phyloP scores from a whole-genome alignment of 2,329 filamentous ascomycete species.

The Metarhizium guizhouense region DNA sequence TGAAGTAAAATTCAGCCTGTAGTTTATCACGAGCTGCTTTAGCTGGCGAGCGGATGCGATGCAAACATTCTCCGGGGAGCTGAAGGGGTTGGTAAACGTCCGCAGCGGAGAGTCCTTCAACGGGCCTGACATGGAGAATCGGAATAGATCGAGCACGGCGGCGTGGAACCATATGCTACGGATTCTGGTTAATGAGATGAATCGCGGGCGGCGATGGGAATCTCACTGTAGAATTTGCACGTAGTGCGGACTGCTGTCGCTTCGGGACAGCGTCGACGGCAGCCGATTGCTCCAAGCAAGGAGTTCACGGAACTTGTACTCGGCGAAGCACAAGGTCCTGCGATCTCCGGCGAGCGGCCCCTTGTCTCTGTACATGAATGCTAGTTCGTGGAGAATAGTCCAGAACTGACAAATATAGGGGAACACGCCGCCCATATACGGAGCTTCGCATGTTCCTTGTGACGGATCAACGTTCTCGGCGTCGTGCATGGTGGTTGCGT shows the following conservation, averaged over 20 bases:
- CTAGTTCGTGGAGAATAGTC: slow-evolving; percentile 18
- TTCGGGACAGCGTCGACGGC: slow-evolving; percentile 16
- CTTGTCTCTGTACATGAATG: slow-evolving; percentile 15
- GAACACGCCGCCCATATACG: background rate
- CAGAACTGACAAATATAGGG: background rate
- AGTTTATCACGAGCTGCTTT: slow-evolving; percentile 27
- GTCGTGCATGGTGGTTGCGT: no score
- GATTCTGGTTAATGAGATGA: no score
- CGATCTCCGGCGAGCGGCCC: slow-evolving; percentile 3
- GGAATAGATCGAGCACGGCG: slow-evolving; percentile 27
- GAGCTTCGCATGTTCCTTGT: no score
- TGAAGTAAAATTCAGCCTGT: slow-evolving; percentile 23
- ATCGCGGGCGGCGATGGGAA: background rate
- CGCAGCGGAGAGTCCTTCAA: slow-evolving; percentile 11
- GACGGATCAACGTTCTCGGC: no score
- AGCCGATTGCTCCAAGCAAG: slow-evolving; percentile 27
- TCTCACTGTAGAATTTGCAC: slow-evolving; percentile 28
- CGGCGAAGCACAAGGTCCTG: slow-evolving; percentile 14
- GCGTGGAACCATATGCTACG: slow-evolving; percentile 31
- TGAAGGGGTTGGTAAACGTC: slow-evolving; percentile 21
- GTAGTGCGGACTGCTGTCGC: slow-evolving; percentile 21
- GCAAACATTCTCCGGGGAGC: slow-evolving; percentile 21
- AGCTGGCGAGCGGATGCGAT: slow-evolving; percentile 27
- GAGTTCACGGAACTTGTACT: slow-evolving; percentile 28
- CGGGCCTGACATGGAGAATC: slow-evolving; percentile 10